Evolutionary conservation across 2,329 filamentous ascomycete species (phyloP).

Genomic region (Purpureocillium lavendulum): DNA sequence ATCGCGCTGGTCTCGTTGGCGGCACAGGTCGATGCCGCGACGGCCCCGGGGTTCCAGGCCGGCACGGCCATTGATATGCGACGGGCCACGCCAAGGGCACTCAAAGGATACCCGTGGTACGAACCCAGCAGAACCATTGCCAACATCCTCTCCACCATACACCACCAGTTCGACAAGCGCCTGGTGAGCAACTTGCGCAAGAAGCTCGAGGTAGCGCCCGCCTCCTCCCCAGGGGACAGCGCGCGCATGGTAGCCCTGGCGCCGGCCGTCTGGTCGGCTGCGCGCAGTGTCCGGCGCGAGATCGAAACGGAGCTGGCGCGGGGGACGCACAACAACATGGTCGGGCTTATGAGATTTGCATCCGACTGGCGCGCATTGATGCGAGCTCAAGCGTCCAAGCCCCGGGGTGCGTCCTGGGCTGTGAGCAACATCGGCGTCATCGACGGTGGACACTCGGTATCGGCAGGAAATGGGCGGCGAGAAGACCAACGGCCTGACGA

Average conservation of each 20-base stretch:
- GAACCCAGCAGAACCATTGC: conserved; percentile 7
- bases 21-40: conserved; percentile 3
- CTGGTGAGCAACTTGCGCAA: background rate
- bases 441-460: too few relatives aligned
- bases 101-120: conserved; percentile 1
- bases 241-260: conserved; percentile 5
- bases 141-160: conserved; percentile 8
- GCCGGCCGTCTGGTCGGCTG: conserved; percentile 14
- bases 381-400: conserved; percentile 11
- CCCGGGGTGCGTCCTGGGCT: conserved; percentile 12
- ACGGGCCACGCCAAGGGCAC: conserved; percentile 8
- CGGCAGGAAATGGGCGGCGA: too few relatives aligned
- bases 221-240: conserved; percentile 1
- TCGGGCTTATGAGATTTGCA: conserved; percentile 15
- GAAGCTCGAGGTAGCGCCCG: conserved; percentile 4
- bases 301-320: conserved; percentile 10
- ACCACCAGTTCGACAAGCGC: background rate
- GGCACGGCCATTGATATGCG: conserved; percentile 14
- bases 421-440: conserved; percentile 19
- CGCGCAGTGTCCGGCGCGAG: conserved; percentile 4
- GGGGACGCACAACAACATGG: conserved; percentile 14
- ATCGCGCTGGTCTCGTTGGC: conserved; percentile 14
- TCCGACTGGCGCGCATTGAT: conserved; percentile 14
- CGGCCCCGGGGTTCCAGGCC: conserved; percentile 3
- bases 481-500: background rate